These are phyloP conservation scores for Ustilago shanxiensis DNA, from an alignment of 1,284 basidiomycete species.

Conservation along the genomic window DNA sequence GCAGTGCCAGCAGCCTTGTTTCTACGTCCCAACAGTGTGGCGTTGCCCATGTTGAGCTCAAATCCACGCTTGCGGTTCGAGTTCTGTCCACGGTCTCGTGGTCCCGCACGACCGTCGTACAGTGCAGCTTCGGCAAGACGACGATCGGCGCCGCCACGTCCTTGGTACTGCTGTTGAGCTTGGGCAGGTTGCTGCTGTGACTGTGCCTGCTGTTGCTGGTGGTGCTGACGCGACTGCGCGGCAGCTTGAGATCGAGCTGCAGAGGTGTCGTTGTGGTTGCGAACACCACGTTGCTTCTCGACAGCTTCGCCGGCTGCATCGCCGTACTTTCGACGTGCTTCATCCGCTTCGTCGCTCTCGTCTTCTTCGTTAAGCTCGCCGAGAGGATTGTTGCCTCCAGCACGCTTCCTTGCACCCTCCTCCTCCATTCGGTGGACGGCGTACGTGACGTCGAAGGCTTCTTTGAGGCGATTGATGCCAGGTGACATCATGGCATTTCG, in stretches of 20 bases:
- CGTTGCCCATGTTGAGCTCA: constrained; percentile 66
- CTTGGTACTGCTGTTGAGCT: constrained; percentile 60
- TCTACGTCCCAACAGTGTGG: constrained; percentile 63
- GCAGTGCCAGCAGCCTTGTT: constrained; percentile 44
- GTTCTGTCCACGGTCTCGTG: constrained; percentile 55
- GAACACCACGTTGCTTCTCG: constrained; percentile 57
- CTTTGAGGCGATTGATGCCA: constrained; percentile 84
- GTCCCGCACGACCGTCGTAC: constrained; percentile 65
- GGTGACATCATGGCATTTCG: constrained; percentile 82
- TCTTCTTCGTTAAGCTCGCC: constrained; percentile 92
- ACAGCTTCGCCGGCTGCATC: constrained; percentile 66
- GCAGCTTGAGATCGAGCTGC: constrained; percentile 24
- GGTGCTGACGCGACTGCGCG: constrained; percentile 41
- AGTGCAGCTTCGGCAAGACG: constrained; percentile 69
- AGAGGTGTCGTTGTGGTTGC: constrained; percentile 46
- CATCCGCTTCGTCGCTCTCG: constrained; percentile 71
- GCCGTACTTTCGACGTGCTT: constrained; percentile 65
- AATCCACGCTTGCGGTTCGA: constrained; percentile 59
- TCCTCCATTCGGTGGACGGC: constrained; percentile 99
- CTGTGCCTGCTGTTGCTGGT: constrained; percentile 31
- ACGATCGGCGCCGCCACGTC: constrained; percentile 62
- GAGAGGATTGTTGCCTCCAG: constrained; percentile 73
- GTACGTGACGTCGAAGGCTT: constrained; percentile 99
- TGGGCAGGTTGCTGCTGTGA: constrained; percentile 35
- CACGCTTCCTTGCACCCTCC: constrained; percentile 81